These are phyloP conservation scores for Kalaharituber pfeilii DNA, from an alignment of 2,329 filamentous ascomycete species.

Conservation along the genomic window DNA sequence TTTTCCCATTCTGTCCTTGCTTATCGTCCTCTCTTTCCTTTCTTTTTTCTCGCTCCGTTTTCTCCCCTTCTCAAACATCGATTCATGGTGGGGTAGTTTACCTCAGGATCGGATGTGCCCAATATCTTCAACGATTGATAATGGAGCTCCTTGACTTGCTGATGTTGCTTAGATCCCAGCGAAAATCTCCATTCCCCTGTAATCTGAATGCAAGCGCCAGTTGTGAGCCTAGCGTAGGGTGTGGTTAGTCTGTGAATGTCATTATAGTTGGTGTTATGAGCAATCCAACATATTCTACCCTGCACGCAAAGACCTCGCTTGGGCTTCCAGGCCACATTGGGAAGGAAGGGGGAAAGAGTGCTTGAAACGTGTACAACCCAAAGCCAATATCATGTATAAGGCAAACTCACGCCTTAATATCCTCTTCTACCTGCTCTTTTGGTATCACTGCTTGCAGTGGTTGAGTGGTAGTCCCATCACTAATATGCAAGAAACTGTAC, in stretches of 20 bases:
- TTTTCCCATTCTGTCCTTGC: too few species aligned
- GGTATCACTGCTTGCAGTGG: conserved; percentile 66
- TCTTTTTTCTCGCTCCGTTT: too few species aligned
- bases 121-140: conserved; percentile 51
- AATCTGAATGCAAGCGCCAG: conserved; percentile 63
- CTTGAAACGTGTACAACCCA: neutral
- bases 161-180: conserved; percentile 48
- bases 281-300: conserved; percentile 1
- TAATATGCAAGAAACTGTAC: conserved; percentile 64
- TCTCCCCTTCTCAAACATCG: too few species aligned
- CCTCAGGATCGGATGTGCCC: conserved; percentile 62
- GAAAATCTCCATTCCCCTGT: conserved; percentile 61
- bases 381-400: conserved; percentile 4
- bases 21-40: too few species aligned
- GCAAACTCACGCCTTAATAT: conserved; percentile 48
- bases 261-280: neutral
- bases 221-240: conserved; percentile 45
- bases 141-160: conserved; percentile 65
- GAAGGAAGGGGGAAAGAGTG: neutral
- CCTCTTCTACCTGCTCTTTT: conserved; percentile 39
- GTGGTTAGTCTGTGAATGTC: neutral
- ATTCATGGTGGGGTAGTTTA: conserved; percentile 33
- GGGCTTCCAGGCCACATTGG: neutral
- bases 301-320: too few species aligned
- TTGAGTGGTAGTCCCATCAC: conserved; percentile 68